These are phyloP conservation scores for Podospora australis DNA, from an alignment of 495 filamentous ascomycete species.

Conservation along the genomic window DNA sequence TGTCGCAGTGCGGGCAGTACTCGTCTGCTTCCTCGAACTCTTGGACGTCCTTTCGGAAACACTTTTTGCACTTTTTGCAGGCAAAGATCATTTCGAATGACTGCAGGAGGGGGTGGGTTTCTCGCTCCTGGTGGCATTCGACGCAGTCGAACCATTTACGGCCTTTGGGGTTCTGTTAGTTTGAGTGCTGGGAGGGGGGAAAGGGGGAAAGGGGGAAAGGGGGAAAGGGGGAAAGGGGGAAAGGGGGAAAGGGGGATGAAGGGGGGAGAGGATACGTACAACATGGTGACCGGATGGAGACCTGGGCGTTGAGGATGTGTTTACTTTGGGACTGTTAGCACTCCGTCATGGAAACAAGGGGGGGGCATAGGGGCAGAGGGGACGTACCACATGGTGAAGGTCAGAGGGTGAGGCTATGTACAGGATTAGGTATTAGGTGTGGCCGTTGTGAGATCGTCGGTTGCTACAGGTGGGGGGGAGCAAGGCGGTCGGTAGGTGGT, in stretches of 20 bases:
- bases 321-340: constrained; percentile 51
- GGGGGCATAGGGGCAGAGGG: background rate
- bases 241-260: background rate
- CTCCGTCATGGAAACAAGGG: background rate
- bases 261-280: constrained; percentile 51
- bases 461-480: too few species aligned
- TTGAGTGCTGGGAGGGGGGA: background rate
- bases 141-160: constrained; percentile 99
- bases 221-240: background rate
- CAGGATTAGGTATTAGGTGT: too few species aligned
- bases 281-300: constrained; percentile 89
- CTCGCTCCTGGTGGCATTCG: constrained; percentile 82
- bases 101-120: constrained; percentile 69
- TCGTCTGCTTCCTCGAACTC: constrained; percentile 98
- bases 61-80: constrained; percentile 98
- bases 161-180: background rate
- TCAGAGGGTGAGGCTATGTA: too few species aligned
- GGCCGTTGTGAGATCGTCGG: too few species aligned
- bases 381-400: constrained; percentile 24
- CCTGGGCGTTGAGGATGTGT: constrained; percentile 97
- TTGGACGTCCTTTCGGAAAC: constrained; percentile 84
- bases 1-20: constrained; percentile 99
- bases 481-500: too few species aligned
- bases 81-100: constrained; percentile 84
- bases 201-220: too few species aligned